Percentiles rank a stretch among this genome's conserved stretches.
Conservation (phyloP, 2,329 filamentous ascomycete genomes). For the Leptographium lundbergii region DNA sequence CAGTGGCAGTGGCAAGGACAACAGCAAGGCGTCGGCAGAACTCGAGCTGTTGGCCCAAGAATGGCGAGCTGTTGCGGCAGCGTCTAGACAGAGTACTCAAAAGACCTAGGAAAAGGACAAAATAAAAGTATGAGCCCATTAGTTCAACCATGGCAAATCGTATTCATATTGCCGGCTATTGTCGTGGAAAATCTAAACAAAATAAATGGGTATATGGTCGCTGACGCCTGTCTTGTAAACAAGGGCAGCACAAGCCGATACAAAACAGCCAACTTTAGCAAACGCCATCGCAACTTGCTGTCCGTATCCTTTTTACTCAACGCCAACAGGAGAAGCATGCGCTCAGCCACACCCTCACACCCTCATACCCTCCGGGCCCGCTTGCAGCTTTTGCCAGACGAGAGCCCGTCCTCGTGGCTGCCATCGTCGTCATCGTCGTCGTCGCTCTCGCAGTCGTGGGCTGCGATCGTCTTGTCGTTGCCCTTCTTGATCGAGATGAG, state of each 20-base stretch:
- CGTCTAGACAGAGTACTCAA: not conserved
- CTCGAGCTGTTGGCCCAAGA: not conserved
- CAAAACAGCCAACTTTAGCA: not conserved
- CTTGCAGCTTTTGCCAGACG: not conserved
- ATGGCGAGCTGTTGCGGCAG: not conserved
- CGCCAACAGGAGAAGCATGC: not conserved
- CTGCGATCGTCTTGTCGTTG: slow-evolving; percentile 50
- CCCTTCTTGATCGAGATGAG: slow-evolving; percentile 81
- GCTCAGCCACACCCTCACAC: not conserved
- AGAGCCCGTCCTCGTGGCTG: not conserved
- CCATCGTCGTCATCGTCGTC: not conserved
- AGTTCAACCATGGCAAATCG: too few species aligned
- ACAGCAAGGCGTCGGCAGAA: slow-evolving; percentile 5
- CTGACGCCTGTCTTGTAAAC: too few species aligned
- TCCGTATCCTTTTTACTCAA: not conserved
- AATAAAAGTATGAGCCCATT: too few species aligned
- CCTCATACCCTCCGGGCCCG: not conserved
- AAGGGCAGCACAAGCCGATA: not conserved
- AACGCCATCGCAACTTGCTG: not conserved
- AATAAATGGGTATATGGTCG: too few species aligned
- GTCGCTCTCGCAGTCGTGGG: slow-evolving; percentile 16
- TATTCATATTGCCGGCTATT: too few species aligned
- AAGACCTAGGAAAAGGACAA: too few species aligned
- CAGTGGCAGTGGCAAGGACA: not conserved
- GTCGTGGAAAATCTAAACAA: too few species aligned